Evolutionary conservation across 2,329 filamentous ascomycete genomes (phyloP), one percentile per base, ranked within the genome.

Genomic region (Neonectria coccinea): DNA sequence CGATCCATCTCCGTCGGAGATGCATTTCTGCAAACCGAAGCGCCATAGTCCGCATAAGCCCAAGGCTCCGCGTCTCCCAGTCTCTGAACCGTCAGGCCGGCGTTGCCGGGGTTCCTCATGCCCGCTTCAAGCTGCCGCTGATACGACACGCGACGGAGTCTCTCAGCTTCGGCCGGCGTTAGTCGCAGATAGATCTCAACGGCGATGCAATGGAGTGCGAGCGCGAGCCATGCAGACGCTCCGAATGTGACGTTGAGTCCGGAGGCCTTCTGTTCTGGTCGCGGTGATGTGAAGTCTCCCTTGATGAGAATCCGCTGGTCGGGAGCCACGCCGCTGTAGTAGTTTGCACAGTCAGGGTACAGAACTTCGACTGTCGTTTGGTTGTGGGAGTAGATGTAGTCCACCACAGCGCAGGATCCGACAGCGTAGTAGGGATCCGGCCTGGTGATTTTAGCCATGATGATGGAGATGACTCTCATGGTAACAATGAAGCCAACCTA

Each of bases 101-200:
- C 79, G 22, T 79, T 79, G 0, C 83, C 85, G 0, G 86, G 82
- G n/a, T 81, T 78, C 47, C 73, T 79, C 75, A 84, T 81, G 0
- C 86, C 86, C 5, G 83, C 82, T 65, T 85, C 85, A 7, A 87
- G 66, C 68, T 90, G 87, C 47, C 82, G 79, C 71, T 87, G 81
- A 68, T 86, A 88, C 6, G 83, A 86, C 1, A 89, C 79, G n/a
- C 81, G 78, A 11, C 87, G 80, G 51, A 90, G 74, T 6, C 87
- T 78, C 48, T 88, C 79, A 1, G 78, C 77, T 69, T 90, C 87
- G 12, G 74, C 79, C 0, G 86, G 85, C 0, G 87, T 90, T 20
- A 87, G 73, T 3, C 73, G 77, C 22, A 89, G 75, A 77, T 88
- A 68, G 1, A 84, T 41, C 72, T 87, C 85, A 1, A 83, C 77